Evolutionary conservation across 345 rosid genomes (phyloP).

Genomic region (Cardiospermum halicacabum): DNA sequence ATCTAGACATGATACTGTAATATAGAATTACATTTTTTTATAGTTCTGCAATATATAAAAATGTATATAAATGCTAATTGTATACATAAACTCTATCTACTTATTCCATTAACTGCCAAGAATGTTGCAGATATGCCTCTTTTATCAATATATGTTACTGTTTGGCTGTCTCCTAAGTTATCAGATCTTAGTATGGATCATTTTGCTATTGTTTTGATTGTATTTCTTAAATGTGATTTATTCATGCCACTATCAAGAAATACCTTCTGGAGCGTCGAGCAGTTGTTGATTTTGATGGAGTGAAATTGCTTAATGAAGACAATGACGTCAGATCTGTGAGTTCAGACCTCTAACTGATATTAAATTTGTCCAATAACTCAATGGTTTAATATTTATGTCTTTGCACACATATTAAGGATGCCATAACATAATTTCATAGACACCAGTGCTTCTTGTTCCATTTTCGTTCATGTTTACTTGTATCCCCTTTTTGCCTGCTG

Average conservation of each 20-base stretch:
- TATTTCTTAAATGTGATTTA: background rate
- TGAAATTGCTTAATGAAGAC: conserved; percentile 88
- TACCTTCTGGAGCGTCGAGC: conserved; percentile 95
- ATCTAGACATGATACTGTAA: background rate
- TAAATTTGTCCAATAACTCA: background rate
- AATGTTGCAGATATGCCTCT: background rate
- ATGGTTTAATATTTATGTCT: background rate
- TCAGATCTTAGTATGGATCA: background rate
- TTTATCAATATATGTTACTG: no score
- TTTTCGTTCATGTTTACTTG: background rate
- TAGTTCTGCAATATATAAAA: background rate
- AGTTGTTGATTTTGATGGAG: conserved; percentile 71
- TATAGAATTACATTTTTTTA: background rate
- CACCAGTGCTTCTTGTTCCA: background rate
- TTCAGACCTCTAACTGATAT: conserved; percentile 20
- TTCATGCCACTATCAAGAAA: conserved; percentile 37
- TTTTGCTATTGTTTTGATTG: background rate
- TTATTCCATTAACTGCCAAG: no score
- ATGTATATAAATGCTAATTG: no score
- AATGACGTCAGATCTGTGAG: conserved; percentile 92
- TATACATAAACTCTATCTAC: no score
- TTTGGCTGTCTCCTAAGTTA: no score
- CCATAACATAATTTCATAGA: background rate
- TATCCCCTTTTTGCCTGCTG: background rate
- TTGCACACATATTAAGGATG: background rate